Conservation (phyloP, 169 alveolate species). For the Perkinsus marinus region DNA sequence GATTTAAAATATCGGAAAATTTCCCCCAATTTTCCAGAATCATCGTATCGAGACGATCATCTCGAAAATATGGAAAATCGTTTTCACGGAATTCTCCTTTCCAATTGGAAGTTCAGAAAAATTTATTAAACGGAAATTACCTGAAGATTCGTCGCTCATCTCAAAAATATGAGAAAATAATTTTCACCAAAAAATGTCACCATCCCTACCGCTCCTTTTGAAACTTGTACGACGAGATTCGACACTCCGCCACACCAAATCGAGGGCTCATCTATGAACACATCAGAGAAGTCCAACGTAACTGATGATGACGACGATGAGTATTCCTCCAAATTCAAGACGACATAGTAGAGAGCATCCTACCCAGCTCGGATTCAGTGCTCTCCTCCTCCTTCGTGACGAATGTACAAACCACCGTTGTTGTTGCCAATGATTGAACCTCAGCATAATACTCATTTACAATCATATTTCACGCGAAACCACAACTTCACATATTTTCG, state of each 20-base stretch:
- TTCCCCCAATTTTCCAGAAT: no score
- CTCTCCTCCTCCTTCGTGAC: background rate
- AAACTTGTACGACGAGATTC: background rate
- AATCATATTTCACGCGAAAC: no score
- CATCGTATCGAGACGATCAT: no score
- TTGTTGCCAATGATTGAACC: background rate
- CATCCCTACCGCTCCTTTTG: background rate
- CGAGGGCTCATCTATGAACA: background rate
- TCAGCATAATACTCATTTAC: background rate
- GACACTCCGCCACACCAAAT: background rate
- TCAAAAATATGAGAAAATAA: no score
- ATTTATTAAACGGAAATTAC: no score
- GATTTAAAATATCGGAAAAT: no score
- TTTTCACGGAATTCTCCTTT: no score
- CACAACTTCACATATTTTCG: no score
- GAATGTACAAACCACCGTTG: background rate
- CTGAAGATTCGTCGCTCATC: no score
- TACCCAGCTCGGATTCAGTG: background rate
- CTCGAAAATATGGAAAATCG: no score
- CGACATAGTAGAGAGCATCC: background rate
- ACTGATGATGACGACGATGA: background rate
- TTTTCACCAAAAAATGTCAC: background rate
- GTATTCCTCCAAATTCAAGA: background rate
- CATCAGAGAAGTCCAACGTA: background rate
- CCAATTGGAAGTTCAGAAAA: no score